Evolutionary conservation across 1,139 yeast species (phyloP), one percentile per base, ranked within the genome.

Genomic region (Hyphopichia buzzinii): DNA sequence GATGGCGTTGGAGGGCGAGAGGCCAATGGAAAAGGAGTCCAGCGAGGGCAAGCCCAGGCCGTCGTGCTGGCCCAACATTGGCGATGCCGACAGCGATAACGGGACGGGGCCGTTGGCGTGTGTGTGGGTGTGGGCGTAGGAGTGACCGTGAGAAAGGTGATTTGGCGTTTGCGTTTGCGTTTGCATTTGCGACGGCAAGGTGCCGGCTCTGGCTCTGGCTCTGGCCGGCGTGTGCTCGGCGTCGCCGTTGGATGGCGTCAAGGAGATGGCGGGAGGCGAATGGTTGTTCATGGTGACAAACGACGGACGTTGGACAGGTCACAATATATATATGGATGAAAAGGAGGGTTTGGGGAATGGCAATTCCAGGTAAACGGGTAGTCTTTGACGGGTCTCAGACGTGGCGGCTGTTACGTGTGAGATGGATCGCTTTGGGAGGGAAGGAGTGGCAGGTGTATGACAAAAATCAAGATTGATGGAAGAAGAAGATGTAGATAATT

Each of bases 131-230:
- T 29, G 44, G 33, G 33, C 13, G 28, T 36, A 34, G 13, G 35
- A 25, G 27, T 17, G 13, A 17, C 29, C 11, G 26, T 29, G 26
- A 11, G 29, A 31, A 24, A 12, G 5, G 39, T 36, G 34, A 16
- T 42, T 43, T 35, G 55, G 39, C 37, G 72, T 59, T 30, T 72
- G 59, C n/a, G 79, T 67, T n/a, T n/a, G n/a, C n/a, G n/a, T 43
- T 35, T 54, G 39, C 37, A 72, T 59, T 30, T 72, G 59, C n/a
- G 79, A 67, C 3, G 81, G 79, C 23, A 74, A 51, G 11, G 84
- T 78, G 2, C 82, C 83, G 3, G 84, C 77, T 47, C 84, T 63
- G 42, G 74, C 68, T 45, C 83, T 62, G 12, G 71, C 54, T 10
- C 46, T 43, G 41, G 17, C 17, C 32, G 22, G 42, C 31, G 26